Evolutionary conservation across 2,329 filamentous ascomycete genomes (phyloP), one percentile per base, ranked within the genome.

Genomic region (Colletotrichum liriopes): DNA sequence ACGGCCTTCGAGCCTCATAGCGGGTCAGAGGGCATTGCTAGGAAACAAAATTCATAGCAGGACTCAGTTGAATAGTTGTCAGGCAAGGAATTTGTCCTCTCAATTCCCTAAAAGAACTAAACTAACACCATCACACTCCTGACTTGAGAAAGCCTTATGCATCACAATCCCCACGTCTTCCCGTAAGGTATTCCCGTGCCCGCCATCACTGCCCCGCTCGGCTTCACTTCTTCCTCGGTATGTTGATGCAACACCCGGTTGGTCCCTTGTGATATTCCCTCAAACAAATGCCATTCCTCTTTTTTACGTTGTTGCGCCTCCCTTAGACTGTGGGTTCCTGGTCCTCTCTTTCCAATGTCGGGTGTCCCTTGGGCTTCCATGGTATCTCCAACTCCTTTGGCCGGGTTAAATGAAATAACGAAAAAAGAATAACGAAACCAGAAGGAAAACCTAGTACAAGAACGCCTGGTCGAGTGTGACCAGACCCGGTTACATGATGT

Each of bases 361-460:
- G 58, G 41, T 59, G 29, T 49, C 45, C 43, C 51, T 52, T 62
- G 37, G 58, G 55, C 58, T 64, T 59, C 59, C 69, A 63, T 72
- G 69, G 69, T 72, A 72, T 72, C 58, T 72, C 65, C 65, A 72
- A 69, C 69, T 72, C 69, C 69, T 41, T 56, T 52, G 54, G 35
- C 51, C 66, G 20, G 32, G 35, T 49, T 56, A 60, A 63, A 56
- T 54, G 65, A 45, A 41, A 49, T 7, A 41, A 49, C 14, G 41
- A 16, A 47, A 45, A 61, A 51, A 51, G n/a, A 29, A 61, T 55
- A 52, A 52, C 26, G 61, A 23, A 66, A 29, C 18, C 20, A 3
- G 5, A 47, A 49, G 6, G 23, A 49, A 52, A 58, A 32, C 32
- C n/a, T 60, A 20, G 37, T 7, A 47, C 8, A 52, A 32, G 51